phyloP scores from a whole-genome alignment of 257 asterid species.

The Gentiana straminea region DNA sequence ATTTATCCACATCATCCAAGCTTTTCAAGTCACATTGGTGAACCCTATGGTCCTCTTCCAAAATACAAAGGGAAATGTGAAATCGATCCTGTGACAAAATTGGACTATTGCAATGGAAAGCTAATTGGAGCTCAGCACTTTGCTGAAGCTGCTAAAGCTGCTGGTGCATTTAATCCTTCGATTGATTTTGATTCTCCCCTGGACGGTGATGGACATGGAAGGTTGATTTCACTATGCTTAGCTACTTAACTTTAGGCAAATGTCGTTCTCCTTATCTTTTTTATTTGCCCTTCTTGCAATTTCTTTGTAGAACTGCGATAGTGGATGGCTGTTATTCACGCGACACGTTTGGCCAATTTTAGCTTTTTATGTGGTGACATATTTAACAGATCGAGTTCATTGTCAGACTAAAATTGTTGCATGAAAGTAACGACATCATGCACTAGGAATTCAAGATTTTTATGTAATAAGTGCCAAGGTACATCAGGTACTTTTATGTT shows the following conservation, averaged over 20 bases:
- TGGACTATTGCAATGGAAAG: slow-evolving; percentile 81
- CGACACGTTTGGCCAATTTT: too few species aligned
- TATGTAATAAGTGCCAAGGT: too few species aligned
- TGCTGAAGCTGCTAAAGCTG: slow-evolving; percentile 89
- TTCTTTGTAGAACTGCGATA: too few species aligned
- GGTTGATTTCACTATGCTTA: slow-evolving; percentile 30
- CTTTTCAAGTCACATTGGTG: slow-evolving; percentile 55
- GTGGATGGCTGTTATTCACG: too few species aligned
- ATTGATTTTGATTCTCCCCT: slow-evolving; percentile 82
- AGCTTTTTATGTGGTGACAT: too few species aligned
- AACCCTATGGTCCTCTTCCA: slow-evolving; percentile 81
- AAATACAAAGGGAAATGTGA: slow-evolving; percentile 92
- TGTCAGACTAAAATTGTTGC: too few species aligned
- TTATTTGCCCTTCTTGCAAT: not conserved
- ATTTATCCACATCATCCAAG: slow-evolving; percentile 91
- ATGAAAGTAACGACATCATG: too few species aligned
- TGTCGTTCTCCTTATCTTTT: not conserved
- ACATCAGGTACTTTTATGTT: too few species aligned
- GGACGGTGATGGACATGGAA: slow-evolving; percentile 99
- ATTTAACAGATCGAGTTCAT: too few species aligned
- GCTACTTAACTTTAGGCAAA: not conserved
- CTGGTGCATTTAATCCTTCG: slow-evolving; percentile 79
- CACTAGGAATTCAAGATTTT: too few species aligned
- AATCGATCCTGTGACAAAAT: slow-evolving; percentile 62
- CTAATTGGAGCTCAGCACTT: slow-evolving; percentile 98